Evolutionary conservation across 2,329 filamentous ascomycete genomes (phyloP), one percentile per base, ranked within the genome.

Genomic region (Aspergillus tamarii): DNA sequence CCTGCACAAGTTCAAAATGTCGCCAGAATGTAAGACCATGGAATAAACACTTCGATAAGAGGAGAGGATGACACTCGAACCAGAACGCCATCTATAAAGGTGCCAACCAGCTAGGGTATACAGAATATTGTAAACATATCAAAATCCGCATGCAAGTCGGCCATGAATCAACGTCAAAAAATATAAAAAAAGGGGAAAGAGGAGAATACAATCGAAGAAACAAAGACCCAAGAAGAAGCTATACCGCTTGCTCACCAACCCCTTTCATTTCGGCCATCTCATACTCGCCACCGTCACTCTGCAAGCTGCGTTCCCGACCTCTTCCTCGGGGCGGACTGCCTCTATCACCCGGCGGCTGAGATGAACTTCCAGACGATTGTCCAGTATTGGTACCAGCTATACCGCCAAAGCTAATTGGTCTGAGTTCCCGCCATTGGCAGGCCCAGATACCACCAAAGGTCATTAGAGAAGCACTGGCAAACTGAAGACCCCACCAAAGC

Each of bases 401-500:
- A 2, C 90, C 90, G 23, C 90, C 90, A 32, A 98, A 97, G 64
- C 87, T 90, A 71, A 98, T 96, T 12, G 95, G 94, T 73, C 88
- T 86, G 61, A 99, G 81, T 79, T 99, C 95, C 65, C 94, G 86
- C 84, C 93, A 96, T 73, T 90, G 92, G 76, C 94, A 98, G 3
- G 90, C 92, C 92, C 94, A 98, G 43, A 96, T 90, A 4, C 92
- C 94, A 2, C 95, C 82, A 54, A 83, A 87, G 10, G 84, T 87
- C 88, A 91, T 91, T 43, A 91, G 74, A 0, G 80, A 80, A 6
- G 86, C 84, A 68, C 87, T 90, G 46, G 82, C 82, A 56, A 84
- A 77, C 73, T 91, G 89, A 1, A 91, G 77, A 2, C 80, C 82
- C 94, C 95, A 99, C 95, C 95, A 99, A 72, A 96, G 90, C 67